Evolutionary conservation across 2,329 filamentous ascomycete genomes (phyloP).

Genomic region (Aureobasidium zeae): DNA sequence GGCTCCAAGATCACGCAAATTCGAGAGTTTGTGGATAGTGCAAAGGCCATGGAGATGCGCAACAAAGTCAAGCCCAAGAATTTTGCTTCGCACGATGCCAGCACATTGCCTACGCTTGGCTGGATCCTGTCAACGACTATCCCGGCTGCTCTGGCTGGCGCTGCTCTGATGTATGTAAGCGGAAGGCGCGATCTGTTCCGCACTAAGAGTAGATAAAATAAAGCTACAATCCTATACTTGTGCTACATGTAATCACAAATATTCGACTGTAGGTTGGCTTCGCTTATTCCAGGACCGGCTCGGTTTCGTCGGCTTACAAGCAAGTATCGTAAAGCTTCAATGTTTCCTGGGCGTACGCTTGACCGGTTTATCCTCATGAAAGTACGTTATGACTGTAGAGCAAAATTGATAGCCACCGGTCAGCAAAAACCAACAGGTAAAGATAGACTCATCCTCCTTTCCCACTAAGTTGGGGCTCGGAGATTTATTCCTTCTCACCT

Average conservation of each 20-base stretch:
- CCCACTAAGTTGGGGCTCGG: too few species aligned
- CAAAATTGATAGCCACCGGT: too few species aligned
- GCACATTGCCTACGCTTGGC: not conserved
- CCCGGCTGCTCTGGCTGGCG: conserved; percentile 7
- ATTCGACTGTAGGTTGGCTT: too few species aligned
- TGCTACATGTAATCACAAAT: conserved; percentile 8
- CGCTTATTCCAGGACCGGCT: too few species aligned
- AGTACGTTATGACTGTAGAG: too few species aligned
- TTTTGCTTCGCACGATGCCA: conserved; percentile 8
- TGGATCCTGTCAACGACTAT: conserved; percentile 4
- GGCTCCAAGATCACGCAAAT: conserved; percentile 22
- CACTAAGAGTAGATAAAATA: not conserved
- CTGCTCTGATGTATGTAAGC: conserved; percentile 8
- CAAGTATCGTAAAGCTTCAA: too few species aligned
- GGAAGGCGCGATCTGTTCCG: conserved; percentile 9
- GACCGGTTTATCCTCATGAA: too few species aligned
- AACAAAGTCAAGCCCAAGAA: conserved; percentile 31
- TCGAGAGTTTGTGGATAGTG: conserved; percentile 37
- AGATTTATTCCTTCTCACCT: too few species aligned
- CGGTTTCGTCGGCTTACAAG: too few species aligned
- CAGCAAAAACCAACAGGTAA: too few species aligned
- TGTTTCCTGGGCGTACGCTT: too few species aligned
- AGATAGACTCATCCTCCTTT: too few species aligned
- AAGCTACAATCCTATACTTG: not conserved
- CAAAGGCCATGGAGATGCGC: conserved; percentile 28